Percentiles rank a stretch among this genome's conserved stretches.
Evolutionary conservation across 139 green algal species (phyloP).

Genomic region (Coelastrella sp.): DNA sequence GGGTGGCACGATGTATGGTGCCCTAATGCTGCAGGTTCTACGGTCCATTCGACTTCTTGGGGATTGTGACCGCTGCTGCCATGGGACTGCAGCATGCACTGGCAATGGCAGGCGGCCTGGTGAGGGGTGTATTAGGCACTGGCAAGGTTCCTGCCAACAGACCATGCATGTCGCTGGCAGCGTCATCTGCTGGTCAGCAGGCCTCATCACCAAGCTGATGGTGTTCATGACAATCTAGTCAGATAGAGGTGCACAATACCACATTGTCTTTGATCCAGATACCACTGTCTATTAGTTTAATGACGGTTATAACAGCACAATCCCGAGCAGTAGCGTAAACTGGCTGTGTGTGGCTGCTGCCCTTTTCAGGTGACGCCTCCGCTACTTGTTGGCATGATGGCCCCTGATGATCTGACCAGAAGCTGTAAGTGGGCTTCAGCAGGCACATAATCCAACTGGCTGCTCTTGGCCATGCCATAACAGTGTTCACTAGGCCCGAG

Average conservation of each 20-base stretch:
- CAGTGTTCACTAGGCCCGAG: not conserved
- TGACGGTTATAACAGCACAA: no score
- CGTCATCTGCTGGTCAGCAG: no score
- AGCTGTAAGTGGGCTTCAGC: slow-evolving; percentile 21
- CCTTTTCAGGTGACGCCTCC: slow-evolving; percentile 53
- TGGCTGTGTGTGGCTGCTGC: no score
- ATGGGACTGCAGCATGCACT: slow-evolving; percentile 82
- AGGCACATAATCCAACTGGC: not conserved
- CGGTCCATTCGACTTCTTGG: slow-evolving; percentile 48
- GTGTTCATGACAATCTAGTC: no score
- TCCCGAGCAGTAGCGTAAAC: no score
- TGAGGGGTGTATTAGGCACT: slow-evolving; percentile 23
- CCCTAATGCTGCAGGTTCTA: slow-evolving; percentile 49
- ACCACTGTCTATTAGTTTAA: no score
- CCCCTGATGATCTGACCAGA: slow-evolving; percentile 21
- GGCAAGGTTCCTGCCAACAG: no score
- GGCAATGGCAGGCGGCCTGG: slow-evolving; percentile 71
- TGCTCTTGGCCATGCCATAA: not conserved
- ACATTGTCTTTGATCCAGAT: no score
- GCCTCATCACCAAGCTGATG: no score
- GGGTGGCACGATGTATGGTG: not conserved
- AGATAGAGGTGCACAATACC: no score
- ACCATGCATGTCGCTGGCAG: no score
- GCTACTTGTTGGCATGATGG: slow-evolving; percentile 51
- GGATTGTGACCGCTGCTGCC: slow-evolving; percentile 63